Conservation (phyloP, 352 stramenopile genomes). For the Globisporangium megalacanthum region DNA sequence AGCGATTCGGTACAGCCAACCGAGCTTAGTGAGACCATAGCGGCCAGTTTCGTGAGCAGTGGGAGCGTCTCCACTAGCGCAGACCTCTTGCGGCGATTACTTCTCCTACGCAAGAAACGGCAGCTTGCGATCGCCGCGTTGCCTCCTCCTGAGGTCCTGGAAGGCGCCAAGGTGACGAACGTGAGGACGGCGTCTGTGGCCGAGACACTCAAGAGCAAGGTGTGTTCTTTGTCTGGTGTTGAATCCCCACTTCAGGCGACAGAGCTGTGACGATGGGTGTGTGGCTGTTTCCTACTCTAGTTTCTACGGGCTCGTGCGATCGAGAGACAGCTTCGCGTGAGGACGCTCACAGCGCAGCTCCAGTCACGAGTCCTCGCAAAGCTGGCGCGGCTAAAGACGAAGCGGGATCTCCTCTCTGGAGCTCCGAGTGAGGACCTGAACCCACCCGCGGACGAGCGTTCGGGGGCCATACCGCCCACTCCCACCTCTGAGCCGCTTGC, state of each 20-base stretch:
- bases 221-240: conserved; percentile 11
- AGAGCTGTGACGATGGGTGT: too few species aligned
- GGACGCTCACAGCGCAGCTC: conserved; percentile 20
- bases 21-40: not conserved
- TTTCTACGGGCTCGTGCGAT: conserved; percentile 34
- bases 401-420: conserved; percentile 3
- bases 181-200: conserved; percentile 27
- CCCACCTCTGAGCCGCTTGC: too few species aligned
- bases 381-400: conserved; percentile 14
- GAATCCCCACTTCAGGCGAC: not conserved
- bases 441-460: conserved; percentile 12
- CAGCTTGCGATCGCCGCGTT: conserved; percentile 16
- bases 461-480: too few species aligned
- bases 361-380: conserved; percentile 15
- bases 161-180: conserved; percentile 25
- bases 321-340: conserved; percentile 18
- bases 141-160: conserved; percentile 26
- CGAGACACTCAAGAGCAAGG: conserved; percentile 40
- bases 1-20: not conserved
- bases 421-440: not conserved
- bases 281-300: conserved; percentile 3
- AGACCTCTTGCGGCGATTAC: conserved; percentile 27
- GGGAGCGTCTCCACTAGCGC: conserved; percentile 11
- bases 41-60: not conserved
- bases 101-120: conserved; percentile 34